Evolutionary conservation across 345 rosid genomes (phyloP).

Genomic region (Hevea brasiliensis): DNA sequence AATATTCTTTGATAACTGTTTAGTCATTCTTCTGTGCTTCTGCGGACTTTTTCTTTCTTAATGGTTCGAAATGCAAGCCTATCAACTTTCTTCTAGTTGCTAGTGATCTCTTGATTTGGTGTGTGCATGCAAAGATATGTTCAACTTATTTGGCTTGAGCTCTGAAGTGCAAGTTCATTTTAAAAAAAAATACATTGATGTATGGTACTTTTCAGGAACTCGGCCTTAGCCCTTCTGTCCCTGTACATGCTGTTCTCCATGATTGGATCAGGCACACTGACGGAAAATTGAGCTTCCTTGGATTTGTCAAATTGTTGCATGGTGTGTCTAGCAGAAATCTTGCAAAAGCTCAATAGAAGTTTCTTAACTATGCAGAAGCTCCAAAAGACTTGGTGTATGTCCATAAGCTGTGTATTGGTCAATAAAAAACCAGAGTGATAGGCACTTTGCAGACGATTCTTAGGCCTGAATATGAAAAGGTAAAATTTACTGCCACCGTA

Average conservation of each 20-base stretch:
- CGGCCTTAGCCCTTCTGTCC: slow-evolving; percentile 71
- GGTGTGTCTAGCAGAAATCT: slow-evolving; percentile 68
- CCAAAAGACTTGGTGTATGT: slow-evolving; percentile 1
- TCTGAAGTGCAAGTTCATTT: too few species aligned
- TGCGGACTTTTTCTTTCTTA: too few species aligned
- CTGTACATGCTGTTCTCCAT: slow-evolving; percentile 38
- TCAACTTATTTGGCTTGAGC: too few species aligned
- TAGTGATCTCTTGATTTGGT: too few species aligned
- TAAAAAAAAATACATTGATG: too few species aligned
- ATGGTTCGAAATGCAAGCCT: too few species aligned
- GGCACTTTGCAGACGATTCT: background rate
- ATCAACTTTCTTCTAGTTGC: too few species aligned
- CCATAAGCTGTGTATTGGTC: background rate
- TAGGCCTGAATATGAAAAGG: too few species aligned
- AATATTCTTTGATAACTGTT: too few species aligned
- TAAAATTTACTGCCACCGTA: background rate
- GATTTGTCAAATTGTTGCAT: slow-evolving; percentile 84
- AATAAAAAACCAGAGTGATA: background rate
- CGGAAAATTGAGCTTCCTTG: slow-evolving; percentile 48
- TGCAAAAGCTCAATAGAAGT: slow-evolving; percentile 23
- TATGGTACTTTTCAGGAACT: too few species aligned
- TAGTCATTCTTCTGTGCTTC: background rate
- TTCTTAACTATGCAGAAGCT: background rate
- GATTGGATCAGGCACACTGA: slow-evolving; percentile 39
- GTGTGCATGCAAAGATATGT: too few species aligned